Conservation (phyloP, 169 alveolate genomes). For the Cryptosporidium ryanae region DNA sequence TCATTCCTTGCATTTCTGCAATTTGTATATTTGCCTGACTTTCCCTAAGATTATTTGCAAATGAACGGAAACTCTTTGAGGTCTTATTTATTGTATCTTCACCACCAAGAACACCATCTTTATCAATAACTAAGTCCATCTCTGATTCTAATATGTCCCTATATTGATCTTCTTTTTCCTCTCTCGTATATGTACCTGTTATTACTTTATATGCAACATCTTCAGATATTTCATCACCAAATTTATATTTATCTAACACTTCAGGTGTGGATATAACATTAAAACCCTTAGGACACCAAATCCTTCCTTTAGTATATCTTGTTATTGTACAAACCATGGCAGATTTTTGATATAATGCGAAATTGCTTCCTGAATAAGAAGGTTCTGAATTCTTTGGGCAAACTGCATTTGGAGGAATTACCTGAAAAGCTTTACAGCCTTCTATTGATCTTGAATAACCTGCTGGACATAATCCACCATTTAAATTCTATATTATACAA, state of each 20-base stretch:
- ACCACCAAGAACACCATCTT: background rate
- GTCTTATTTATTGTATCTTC: slow-evolving; percentile 1
- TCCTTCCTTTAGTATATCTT: slow-evolving; percentile 38
- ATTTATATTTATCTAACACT: slow-evolving; percentile 61
- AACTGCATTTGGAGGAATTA: slow-evolving; percentile 53
- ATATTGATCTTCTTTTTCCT: background rate
- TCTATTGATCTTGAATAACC: slow-evolving; percentile 59
- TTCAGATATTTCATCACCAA: slow-evolving; percentile 62
- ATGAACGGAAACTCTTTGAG: slow-evolving; percentile 16
- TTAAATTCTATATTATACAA: background rate
- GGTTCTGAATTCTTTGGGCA: slow-evolving; percentile 57
- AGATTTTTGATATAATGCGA: slow-evolving; percentile 48
- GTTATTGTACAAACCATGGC: slow-evolving; percentile 18
- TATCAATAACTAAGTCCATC: background rate
- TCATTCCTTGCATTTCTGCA: slow-evolving; percentile 58
- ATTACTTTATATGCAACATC: slow-evolving; percentile 29
- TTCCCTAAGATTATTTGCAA: slow-evolving; percentile 27
- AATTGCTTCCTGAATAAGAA: slow-evolving; percentile 13
- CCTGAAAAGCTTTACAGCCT: slow-evolving; percentile 72
- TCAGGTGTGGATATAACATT: slow-evolving; percentile 64
- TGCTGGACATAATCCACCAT: slow-evolving; percentile 72
- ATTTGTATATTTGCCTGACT: slow-evolving; percentile 51
- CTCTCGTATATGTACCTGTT: slow-evolving; percentile 13
- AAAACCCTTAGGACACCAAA: slow-evolving; percentile 74
- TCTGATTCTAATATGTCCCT: slow-evolving; percentile 20